Conservation (phyloP, 768 basidiomycete species). For the Asterophora parasitica region DNA sequence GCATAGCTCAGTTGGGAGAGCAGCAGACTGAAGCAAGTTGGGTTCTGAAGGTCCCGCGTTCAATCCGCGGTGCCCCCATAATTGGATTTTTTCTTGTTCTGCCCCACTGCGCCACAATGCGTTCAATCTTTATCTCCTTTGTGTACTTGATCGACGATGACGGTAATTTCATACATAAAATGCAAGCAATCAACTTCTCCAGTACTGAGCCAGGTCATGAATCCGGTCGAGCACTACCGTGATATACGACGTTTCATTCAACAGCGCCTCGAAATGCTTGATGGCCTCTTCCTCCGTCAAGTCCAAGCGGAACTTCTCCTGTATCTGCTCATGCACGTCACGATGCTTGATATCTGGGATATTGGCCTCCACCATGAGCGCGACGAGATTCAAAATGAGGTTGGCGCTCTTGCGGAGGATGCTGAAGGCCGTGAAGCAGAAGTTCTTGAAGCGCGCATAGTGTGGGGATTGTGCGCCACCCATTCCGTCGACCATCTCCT, state of each 20-base stretch:
- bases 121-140: no score
- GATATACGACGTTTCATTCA: constrained; percentile 94
- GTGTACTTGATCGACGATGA: no score
- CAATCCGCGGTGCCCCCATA: no score
- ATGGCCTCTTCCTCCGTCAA: constrained; percentile 96
- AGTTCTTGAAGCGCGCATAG: constrained; percentile 92
- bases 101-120: no score
- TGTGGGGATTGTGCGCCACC: constrained; percentile 96
- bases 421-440: constrained; percentile 97
- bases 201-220: constrained; percentile 87
- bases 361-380: constrained; percentile 96
- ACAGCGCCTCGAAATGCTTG: constrained; percentile 88
- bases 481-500: constrained; percentile 99
- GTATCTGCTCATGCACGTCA: constrained; percentile 83
- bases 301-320: constrained; percentile 94
- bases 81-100: no score
- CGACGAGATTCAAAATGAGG: constrained; percentile 92
- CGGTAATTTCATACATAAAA: background rate
- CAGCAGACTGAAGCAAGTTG: no score
- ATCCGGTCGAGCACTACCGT: constrained; percentile 91
- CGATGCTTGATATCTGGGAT: constrained; percentile 96
- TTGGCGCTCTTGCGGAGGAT: constrained; percentile 96
- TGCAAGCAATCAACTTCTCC: constrained; percentile 52
- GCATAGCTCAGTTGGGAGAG: no score
- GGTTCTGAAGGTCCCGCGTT: no score